Evolutionary conservation across 108 stramenopile genomes (phyloP).

Genomic region (Epithemia pelagica): DNA sequence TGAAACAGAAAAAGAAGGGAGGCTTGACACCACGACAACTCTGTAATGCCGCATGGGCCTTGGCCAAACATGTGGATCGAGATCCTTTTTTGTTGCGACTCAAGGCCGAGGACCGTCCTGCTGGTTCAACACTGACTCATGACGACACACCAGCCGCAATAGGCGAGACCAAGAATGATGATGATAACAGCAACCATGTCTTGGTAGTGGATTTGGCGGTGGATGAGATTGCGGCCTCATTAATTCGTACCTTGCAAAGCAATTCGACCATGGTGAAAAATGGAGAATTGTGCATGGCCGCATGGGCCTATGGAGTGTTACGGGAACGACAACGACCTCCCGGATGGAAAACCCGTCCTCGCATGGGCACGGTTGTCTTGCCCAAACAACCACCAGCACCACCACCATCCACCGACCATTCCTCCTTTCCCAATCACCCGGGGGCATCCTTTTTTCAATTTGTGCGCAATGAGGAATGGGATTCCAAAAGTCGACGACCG

Average conservation of each 20-base stretch:
- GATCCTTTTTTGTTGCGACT: constrained; percentile 30
- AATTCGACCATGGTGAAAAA: constrained; percentile 17
- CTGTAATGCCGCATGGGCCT: constrained; percentile 70
- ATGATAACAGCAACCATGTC: not conserved
- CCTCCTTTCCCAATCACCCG: not conserved
- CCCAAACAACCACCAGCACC: not conserved
- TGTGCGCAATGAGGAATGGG: constrained; percentile 43
- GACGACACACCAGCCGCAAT: constrained; percentile 6
- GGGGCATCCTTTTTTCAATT: constrained; percentile 11
- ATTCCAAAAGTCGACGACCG: constrained; percentile 3
- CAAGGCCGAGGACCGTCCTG: constrained; percentile 1
- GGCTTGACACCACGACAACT: constrained; percentile 55
- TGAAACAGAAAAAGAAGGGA: constrained; percentile 10
- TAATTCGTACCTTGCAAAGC: not conserved
- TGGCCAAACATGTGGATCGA: constrained; percentile 59
- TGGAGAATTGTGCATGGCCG: constrained; percentile 70
- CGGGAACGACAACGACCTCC: constrained; percentile 52
- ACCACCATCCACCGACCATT: not conserved
- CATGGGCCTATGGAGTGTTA: constrained; percentile 68
- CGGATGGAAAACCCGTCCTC: constrained; percentile 63
- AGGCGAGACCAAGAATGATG: constrained; percentile 3
- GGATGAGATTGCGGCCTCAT: constrained; percentile 6
- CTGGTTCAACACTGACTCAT: constrained; percentile 23
- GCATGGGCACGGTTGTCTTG: constrained; percentile 26
- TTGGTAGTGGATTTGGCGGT: not conserved